Base-by-base conservation (phyloP, 2,329 filamentous ascomycete species). In the Colletotrichum sp. region DNA sequence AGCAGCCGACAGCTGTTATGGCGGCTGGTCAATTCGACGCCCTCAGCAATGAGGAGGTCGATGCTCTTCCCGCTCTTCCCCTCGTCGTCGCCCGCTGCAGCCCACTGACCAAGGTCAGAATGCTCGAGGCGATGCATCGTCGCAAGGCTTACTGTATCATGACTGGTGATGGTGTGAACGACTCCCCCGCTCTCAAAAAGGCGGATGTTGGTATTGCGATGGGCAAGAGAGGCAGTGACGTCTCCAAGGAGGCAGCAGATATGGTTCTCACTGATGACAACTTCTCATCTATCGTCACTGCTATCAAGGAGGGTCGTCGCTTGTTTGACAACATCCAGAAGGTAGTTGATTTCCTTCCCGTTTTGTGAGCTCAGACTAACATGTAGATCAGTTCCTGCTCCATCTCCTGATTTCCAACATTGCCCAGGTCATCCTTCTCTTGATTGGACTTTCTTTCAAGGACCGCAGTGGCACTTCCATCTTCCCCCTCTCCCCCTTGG, bases 261-360 rank as follows among this genome's bases (percentile, higher is more conserved):
- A 97, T 98, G 89, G 94, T 98, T 43, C 87, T 98, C 55, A 96
- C 94, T 0, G 95, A 97, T 81, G 95, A 97, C 83, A 96, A 98
- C 85, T 98, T 98, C 82, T 94, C 95, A 13, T 95, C 93, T 32
- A 95, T 94, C 71, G 89, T 94, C 55, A 93, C 91, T n/a, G 93
- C 92, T 39, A 92, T 95, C 61, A 90, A 93, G 81, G 93, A 94
- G 83, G 93, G 93, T 15, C 90, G 93, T 57, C 87, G 93, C 48
- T 87, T 94, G 68, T 93, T 94, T 78, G 92, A 94, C 85, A 94
- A 94, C 78, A 94, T 95, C 76, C 92, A 94, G 81, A 94, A 94
- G 86, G 93, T 93, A 80, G 43, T 24, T 10, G n/a, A 28, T 7
- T 8, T 55, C n/a, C 18, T 82, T 57, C 34, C 57, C 15, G 13